Evolutionary conservation across 2,329 filamentous ascomycete genomes (phyloP).

Genomic region (Fusarium nygamai): DNA sequence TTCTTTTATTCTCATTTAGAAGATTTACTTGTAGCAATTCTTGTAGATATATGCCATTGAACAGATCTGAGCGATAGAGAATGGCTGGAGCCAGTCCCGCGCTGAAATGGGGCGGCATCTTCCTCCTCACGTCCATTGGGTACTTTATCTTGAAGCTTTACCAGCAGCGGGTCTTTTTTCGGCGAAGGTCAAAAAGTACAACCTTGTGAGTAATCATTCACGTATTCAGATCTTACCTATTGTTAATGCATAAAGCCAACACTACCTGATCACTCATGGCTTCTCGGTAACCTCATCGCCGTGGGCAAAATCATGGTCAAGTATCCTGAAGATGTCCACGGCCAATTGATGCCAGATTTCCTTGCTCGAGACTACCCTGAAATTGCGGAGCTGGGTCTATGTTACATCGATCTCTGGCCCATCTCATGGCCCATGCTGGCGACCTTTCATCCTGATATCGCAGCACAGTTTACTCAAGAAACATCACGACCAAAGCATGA

Average conservation of each 20-base stretch:
- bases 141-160: not conserved
- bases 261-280: not conserved
- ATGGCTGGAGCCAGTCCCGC: not conserved
- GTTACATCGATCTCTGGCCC: not conserved
- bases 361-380: not conserved
- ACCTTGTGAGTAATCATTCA: not conserved
- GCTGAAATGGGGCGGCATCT: not conserved
- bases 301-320: not conserved
- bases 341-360: not conserved
- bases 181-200: not conserved
- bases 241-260: not conserved
- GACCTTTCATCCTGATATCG: not conserved
- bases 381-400: not conserved
- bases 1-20: not conserved
- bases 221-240: no score
- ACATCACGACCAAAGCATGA: not conserved
- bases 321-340: not conserved
- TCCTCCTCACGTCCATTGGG: not conserved
- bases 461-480: not conserved
- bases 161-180: not conserved
- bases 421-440: not conserved
- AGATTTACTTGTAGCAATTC: rapidly evolving
- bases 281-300: not conserved
- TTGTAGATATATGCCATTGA: no score
- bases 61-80: rapidly evolving